Evolutionary conservation across 2,329 filamentous ascomycete genomes (phyloP).

Genomic region (Teratosphaeria nubilosa): DNA sequence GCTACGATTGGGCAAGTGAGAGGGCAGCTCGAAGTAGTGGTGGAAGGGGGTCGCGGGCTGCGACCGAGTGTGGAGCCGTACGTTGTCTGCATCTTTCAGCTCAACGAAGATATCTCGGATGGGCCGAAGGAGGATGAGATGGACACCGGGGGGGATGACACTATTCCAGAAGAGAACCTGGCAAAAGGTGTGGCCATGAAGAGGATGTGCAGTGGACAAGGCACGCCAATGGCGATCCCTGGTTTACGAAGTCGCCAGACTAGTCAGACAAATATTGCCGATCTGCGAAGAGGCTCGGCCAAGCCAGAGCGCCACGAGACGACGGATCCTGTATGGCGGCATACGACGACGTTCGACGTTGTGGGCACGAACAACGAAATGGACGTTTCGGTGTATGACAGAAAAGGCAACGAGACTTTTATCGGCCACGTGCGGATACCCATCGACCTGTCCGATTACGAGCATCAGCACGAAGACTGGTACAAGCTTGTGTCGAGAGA

Average conservation of each 20-base stretch:
- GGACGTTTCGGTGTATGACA: conserved; percentile 89
- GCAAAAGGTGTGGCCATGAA: conserved; percentile 41
- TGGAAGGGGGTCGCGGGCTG: conserved; percentile 73
- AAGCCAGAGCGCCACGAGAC: conserved; percentile 52
- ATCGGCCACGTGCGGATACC: conserved; percentile 81
- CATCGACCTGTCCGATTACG: conserved; percentile 57
- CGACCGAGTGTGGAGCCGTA: conserved; percentile 81
- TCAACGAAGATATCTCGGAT: conserved; percentile 89
- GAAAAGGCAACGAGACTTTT: conserved; percentile 74
- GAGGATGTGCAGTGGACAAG: conserved; percentile 64
- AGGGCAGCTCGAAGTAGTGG: conserved; percentile 83
- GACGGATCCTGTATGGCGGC: conserved; percentile 89
- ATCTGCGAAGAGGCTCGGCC: conserved; percentile 38
- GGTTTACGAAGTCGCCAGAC: conserved; percentile 87
- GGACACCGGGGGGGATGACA: conserved; percentile 21
- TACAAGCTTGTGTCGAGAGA: conserved; percentile 71
- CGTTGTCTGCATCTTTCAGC: conserved; percentile 91
- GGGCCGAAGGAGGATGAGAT: conserved; percentile 58
- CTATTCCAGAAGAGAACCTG: conserved; percentile 47
- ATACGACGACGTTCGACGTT: conserved; percentile 90
- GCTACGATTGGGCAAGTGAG: conserved; percentile 62
- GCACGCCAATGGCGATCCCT: conserved; percentile 83
- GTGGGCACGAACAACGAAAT: conserved; percentile 83
- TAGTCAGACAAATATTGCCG: conserved; percentile 78
- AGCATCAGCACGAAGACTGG: conserved; percentile 71